phyloP scores from a whole-genome alignment of 2,329 filamentous ascomycete genomes.

The Pseudocercospora cruenta region DNA sequence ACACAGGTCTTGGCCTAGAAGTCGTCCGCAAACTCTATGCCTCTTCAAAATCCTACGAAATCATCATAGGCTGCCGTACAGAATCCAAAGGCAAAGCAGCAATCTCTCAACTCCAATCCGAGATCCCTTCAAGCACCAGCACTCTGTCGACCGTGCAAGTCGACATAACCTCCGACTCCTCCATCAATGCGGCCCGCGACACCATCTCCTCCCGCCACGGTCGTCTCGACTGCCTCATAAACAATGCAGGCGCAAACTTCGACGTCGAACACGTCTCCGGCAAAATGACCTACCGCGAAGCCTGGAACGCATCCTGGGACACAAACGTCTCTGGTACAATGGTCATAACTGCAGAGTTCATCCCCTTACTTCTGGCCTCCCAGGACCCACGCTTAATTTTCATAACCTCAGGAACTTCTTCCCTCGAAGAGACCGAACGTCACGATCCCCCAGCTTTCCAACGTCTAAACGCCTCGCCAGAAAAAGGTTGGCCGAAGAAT shows the following conservation, averaged over 20 bases:
- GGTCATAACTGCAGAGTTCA: slow-evolving; percentile 41
- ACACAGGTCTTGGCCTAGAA: slow-evolving; percentile 63
- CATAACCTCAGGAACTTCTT: slow-evolving; percentile 48
- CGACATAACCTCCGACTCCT: slow-evolving; percentile 58
- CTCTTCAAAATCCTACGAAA: slow-evolving; percentile 55
- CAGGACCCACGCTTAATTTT: slow-evolving; percentile 43
- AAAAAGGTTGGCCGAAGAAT: slow-evolving; percentile 55
- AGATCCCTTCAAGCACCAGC: slow-evolving; percentile 47
- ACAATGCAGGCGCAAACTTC: slow-evolving; percentile 59
- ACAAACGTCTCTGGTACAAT: slow-evolving; percentile 46
- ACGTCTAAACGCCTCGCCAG: slow-evolving; percentile 30
- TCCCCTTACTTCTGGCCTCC: slow-evolving; percentile 45
- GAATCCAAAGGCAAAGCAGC: slow-evolving; percentile 57
- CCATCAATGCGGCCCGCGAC: slow-evolving; percentile 53
- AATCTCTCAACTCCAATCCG: slow-evolving; percentile 45
- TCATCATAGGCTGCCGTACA: slow-evolving; percentile 60
- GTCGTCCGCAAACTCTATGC: slow-evolving; percentile 58
- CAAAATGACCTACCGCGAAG: slow-evolving; percentile 40
- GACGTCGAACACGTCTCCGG: slow-evolving; percentile 43
- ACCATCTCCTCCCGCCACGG: slow-evolving; percentile 49
- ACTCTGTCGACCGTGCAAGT: slow-evolving; percentile 54
- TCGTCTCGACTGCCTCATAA: slow-evolving; percentile 58
- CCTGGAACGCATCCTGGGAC: slow-evolving; percentile 43
- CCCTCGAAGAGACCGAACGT: slow-evolving; percentile 42
- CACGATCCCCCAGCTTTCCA: slow-evolving; percentile 33